Conservation (phyloP, 192 early-diverging fungal genomes). For the Coemansia sp. region DNA sequence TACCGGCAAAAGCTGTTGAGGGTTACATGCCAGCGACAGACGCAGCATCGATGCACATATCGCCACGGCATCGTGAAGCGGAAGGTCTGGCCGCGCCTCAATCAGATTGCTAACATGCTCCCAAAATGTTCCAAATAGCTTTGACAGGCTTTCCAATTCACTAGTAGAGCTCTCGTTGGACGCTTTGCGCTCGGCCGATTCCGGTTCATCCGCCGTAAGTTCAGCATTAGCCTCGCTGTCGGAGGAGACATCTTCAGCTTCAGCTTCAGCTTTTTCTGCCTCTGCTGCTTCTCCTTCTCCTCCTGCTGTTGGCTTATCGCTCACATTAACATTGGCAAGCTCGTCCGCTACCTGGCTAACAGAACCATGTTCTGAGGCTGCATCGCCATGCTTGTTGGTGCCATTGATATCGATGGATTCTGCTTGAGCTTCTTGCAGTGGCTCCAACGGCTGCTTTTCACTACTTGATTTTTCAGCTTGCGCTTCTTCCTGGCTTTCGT, state of each 20-base stretch:
- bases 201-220: background rate
- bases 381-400: too few relatives aligned
- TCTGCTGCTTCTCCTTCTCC: too few relatives aligned
- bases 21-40: conserved; percentile 82
- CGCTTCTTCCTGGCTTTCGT: background rate
- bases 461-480: background rate
- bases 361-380: too few relatives aligned
- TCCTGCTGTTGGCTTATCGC: too few relatives aligned
- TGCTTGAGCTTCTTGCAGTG: background rate
- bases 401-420: background rate
- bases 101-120: conserved; percentile 88
- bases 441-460: too few relatives aligned
- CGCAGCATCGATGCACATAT: conserved; percentile 85
- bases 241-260: background rate
- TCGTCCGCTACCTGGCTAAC: too few relatives aligned
- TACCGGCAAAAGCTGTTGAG: conserved; percentile 79
- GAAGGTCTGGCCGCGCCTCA: conserved; percentile 87
- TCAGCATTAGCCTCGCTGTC: background rate
- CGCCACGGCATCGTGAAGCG: conserved; percentile 88
- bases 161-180: conserved; percentile 2
- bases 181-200: background rate
- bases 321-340: too few relatives aligned
- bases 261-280: too few relatives aligned
- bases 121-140: conserved; percentile 97
- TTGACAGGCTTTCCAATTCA: conserved; percentile 29